phyloP scores from a whole-genome alignment of 768 basidiomycete species.

The Boletus coccyginus region DNA sequence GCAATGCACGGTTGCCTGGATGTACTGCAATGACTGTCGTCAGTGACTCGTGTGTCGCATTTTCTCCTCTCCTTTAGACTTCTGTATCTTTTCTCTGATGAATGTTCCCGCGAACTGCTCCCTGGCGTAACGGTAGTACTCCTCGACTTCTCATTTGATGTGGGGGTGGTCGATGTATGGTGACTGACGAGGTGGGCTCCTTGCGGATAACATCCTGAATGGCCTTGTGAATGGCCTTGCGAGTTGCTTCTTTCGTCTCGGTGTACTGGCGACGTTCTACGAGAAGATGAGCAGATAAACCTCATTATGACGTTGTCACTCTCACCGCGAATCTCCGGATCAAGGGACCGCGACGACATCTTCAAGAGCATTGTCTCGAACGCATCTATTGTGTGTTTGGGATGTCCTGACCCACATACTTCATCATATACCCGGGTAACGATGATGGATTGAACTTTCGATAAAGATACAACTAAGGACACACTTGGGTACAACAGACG shows the following conservation, averaged over 20 bases:
- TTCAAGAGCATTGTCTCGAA: not conserved
- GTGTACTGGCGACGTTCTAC: not conserved
- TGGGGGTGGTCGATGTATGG: not conserved
- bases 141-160: not conserved
- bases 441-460: not conserved
- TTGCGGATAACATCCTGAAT: not conserved
- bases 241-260: not conserved
- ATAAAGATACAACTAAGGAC: not conserved
- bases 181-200: not conserved
- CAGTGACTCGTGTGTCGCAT: too few species aligned
- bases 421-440: not conserved
- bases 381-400: not conserved
- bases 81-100: too few species aligned
- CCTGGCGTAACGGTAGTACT: not conserved
- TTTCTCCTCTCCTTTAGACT: too few species aligned
- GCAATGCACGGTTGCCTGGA: too few species aligned
- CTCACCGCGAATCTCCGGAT: not conserved
- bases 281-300: not conserved
- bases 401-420: not conserved
- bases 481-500: not conserved
- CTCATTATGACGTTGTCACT: too few species aligned
- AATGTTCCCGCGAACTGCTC: too few species aligned
- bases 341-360: not conserved
- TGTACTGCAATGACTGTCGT: too few species aligned
- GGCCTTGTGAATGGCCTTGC: not conserved